A percentile compares a stretch with the other conserved stretches of the same genome.
phyloP scores from a whole-genome alignment of 2,329 filamentous ascomycete species.

The Colletotrichum euphorbiae region DNA sequence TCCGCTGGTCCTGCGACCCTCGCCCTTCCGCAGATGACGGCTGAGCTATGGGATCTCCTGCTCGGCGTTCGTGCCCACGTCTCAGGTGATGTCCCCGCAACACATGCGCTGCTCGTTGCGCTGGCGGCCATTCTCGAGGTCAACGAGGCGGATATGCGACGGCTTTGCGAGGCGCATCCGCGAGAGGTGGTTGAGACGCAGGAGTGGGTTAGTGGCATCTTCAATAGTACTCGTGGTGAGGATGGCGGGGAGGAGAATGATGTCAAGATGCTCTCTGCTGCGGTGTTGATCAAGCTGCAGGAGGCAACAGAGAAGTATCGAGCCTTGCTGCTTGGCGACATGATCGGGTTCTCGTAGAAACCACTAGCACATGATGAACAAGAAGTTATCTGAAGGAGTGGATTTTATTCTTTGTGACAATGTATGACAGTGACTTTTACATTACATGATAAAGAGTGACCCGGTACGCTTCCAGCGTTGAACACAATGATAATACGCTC shows the following conservation, averaged over 20 bases:
- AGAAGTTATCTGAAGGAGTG: conserved; percentile 6
- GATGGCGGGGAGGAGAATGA: conserved; percentile 77
- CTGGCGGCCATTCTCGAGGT: conserved; percentile 85
- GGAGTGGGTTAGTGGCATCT: conserved; percentile 85
- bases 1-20: conserved; percentile 85
- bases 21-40: conserved; percentile 81
- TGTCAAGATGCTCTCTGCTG: conserved; percentile 82
- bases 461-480: conserved; percentile 7
- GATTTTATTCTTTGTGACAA: conserved; percentile 1
- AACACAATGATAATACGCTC: neutral
- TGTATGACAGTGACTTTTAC: neutral
- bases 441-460: neutral
- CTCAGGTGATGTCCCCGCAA: conserved; percentile 72
- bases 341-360: conserved; percentile 54
- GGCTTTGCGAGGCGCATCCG: conserved; percentile 79
- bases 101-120: conserved; percentile 81
- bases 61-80: conserved; percentile 73
- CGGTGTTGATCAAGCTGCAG: conserved; percentile 79
- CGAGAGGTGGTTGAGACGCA: conserved; percentile 85
- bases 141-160: conserved; percentile 71
- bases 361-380: neutral
- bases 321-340: conserved; percentile 78
- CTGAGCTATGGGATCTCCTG: conserved; percentile 86
- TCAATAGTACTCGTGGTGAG: conserved; percentile 68
- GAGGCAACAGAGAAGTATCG: conserved; percentile 89